Conservation (phyloP, 1,139 yeast genomes). For the Suhomyces chickasaworum region DNA sequence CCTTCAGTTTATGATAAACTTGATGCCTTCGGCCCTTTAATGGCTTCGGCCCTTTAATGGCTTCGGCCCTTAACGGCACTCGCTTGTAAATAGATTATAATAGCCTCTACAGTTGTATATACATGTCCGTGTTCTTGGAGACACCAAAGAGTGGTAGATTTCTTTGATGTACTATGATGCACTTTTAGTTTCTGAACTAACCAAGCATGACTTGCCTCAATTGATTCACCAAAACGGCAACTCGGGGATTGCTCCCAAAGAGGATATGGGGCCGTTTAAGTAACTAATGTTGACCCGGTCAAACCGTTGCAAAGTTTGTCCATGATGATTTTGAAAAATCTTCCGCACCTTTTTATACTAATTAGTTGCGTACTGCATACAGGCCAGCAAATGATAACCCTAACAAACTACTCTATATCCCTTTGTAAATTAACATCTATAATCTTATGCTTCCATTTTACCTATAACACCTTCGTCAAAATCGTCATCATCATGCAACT, state of each 20-base stretch:
- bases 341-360: conserved; percentile 5
- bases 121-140: conserved; percentile 54
- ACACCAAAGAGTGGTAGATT: conserved; percentile 41
- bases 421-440: neutral
- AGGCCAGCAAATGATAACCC: neutral
- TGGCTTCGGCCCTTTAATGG: neutral
- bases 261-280: conserved; percentile 36
- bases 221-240: conserved; percentile 49
- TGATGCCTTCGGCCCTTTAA: too few species aligned
- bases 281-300: conserved; percentile 21
- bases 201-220: conserved; percentile 33
- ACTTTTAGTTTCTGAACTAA: conserved; percentile 27
- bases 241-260: conserved; percentile 39
- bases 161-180: conserved; percentile 56
- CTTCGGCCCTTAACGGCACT: too few species aligned
- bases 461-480: conserved; percentile 25
- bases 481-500: conserved; percentile 14
- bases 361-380: conserved; percentile 2
- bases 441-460: conserved; percentile 21
- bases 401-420: neutral
- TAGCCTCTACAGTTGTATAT: conserved; percentile 5
- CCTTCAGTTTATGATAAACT: too few species aligned
- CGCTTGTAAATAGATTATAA: neutral
- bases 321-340: conserved; percentile 7
- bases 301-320: conserved; percentile 16